Conservation (phyloP, 106 monocot species). For the Allium sativum region DNA sequence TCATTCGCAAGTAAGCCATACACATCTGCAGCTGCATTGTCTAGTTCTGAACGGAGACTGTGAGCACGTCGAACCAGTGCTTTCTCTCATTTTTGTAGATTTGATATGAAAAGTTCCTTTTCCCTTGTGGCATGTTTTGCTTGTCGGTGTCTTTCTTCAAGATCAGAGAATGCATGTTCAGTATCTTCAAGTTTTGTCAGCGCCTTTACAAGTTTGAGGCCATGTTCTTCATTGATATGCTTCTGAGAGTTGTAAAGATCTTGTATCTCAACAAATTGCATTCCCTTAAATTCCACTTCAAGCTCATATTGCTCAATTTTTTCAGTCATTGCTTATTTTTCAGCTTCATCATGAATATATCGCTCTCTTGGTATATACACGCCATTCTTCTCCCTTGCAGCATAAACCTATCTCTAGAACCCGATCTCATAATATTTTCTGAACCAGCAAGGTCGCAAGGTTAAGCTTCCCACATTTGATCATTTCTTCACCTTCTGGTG, state of each 20-base stretch:
- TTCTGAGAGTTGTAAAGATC: slow-evolving; percentile 46
- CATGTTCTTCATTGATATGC: slow-evolving; percentile 26
- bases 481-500: too few species aligned
- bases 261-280: slow-evolving; percentile 48
- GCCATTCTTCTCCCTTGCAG: too few species aligned
- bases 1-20: slow-evolving; percentile 51
- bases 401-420: too few species aligned
- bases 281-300: slow-evolving; percentile 70
- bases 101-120: slow-evolving; percentile 47
- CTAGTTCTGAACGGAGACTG: slow-evolving; percentile 53
- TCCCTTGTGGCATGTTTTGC: slow-evolving; percentile 43
- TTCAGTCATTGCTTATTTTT: slow-evolving; percentile 57
- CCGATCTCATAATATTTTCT: too few species aligned
- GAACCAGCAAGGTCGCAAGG: too few species aligned
- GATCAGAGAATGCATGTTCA: slow-evolving; percentile 28
- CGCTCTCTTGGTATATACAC: too few species aligned
- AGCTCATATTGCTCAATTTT: slow-evolving; percentile 57
- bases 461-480: too few species aligned
- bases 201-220: slow-evolving; percentile 41
- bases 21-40: slow-evolving; percentile 43
- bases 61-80: slow-evolving; percentile 44
- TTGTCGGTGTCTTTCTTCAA: slow-evolving; percentile 49
- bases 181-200: slow-evolving; percentile 37
- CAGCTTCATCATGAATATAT: too few species aligned
- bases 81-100: slow-evolving; percentile 50